Evolutionary conservation across 1,139 yeast genomes (phyloP).

Genomic region (Kurtzmaniella quercitrusa): DNA sequence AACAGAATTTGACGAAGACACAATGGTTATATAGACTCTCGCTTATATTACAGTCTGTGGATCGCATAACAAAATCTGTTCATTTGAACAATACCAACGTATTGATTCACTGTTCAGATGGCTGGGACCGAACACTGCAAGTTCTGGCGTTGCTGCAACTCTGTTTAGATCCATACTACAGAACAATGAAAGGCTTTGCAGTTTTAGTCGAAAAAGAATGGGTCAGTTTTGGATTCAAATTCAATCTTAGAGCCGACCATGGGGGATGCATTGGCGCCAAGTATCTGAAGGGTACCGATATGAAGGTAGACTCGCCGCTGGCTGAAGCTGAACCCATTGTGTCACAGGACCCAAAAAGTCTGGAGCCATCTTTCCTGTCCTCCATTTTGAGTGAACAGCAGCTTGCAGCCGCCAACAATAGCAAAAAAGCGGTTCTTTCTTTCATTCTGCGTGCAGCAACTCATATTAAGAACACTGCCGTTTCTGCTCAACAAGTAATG

Average conservation of each 20-base stretch:
- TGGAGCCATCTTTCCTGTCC: neutral
- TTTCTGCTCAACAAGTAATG: conserved; percentile 15
- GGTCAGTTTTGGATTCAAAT: conserved; percentile 91
- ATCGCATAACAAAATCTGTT: conserved; percentile 71
- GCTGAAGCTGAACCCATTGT: conserved; percentile 2
- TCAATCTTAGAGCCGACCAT: conserved; percentile 80
- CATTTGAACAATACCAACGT: conserved; percentile 81
- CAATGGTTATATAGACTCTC: conserved; percentile 79
- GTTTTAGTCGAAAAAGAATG: conserved; percentile 88
- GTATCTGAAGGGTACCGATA: neutral
- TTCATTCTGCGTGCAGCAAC: conserved; percentile 41
- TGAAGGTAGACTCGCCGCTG: neutral
- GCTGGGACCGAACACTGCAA: conserved; percentile 97
- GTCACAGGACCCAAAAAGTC: neutral
- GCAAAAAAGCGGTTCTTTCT: conserved; percentile 15
- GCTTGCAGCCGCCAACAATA: conserved; percentile 5
- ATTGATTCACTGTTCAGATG: conserved; percentile 91
- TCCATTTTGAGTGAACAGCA: neutral
- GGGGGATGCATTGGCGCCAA: conserved; percentile 45
- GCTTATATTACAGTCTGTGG: conserved; percentile 70
- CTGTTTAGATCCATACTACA: conserved; percentile 83
- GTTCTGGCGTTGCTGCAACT: conserved; percentile 79
- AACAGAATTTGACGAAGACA: conserved; percentile 53
- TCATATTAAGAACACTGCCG: conserved; percentile 39
- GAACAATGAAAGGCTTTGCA: conserved; percentile 86